A percentile compares a stretch with the other conserved stretches of the same genome.
Evolutionary conservation across 345 rosid species (phyloP).

Genomic region (Gossypium herbaceum): DNA sequence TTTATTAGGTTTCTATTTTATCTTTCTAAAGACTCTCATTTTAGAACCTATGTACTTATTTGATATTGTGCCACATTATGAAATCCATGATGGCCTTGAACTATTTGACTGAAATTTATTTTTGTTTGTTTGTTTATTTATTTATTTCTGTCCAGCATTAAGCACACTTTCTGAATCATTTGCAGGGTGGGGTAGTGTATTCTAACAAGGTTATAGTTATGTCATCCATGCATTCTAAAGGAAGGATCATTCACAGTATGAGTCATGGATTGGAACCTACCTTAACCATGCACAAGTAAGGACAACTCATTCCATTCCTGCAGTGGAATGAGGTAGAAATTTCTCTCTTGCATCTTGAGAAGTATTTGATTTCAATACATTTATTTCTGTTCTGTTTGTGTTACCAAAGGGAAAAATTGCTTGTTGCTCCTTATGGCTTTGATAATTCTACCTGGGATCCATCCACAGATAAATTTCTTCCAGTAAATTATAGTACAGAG

Average conservation of each 20-base stretch:
- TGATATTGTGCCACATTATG: neutral
- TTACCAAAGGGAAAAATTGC: conserved; percentile 58
- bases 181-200: conserved; percentile 80
- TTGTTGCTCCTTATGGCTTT: conserved; percentile 53
- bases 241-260: conserved; percentile 36
- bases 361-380: neutral
- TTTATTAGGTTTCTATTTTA: neutral
- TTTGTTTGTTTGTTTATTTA: neutral
- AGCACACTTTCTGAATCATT: conserved; percentile 14
- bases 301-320: conserved; percentile 20
- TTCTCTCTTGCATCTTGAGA: neutral
- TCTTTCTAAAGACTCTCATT: neutral
- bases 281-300: conserved; percentile 58
- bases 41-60: neutral
- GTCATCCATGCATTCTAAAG: conserved; percentile 49
- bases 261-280: conserved; percentile 59
- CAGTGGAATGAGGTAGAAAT: conserved; percentile 8
- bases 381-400: conserved; percentile 1
- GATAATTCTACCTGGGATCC: conserved; percentile 66
- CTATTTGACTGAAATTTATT: neutral
- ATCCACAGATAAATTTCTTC: conserved; percentile 51
- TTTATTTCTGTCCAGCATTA: neutral
- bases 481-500: conserved; percentile 47
- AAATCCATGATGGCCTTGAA: conserved; percentile 6
- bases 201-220: conserved; percentile 65